Conservation (phyloP, 2,329 filamentous ascomycete genomes). For the Pseudovirgaria hyperparasitica region DNA sequence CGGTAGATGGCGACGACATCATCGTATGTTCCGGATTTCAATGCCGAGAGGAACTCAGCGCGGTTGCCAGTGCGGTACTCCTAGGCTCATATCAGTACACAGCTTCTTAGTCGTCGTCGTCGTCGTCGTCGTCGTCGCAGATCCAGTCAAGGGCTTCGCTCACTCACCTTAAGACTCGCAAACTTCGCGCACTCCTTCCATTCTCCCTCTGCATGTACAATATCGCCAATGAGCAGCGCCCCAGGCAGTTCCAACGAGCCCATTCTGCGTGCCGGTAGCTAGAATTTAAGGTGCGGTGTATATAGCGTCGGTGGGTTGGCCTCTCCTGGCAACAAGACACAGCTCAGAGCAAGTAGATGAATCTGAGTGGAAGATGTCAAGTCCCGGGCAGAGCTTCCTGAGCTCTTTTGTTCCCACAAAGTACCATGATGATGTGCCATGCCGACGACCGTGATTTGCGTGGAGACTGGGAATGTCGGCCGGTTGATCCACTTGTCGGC, state of each 20-base stretch:
- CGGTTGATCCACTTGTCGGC: no score
- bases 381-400: no score
- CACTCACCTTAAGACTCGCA: slow-evolving; percentile 16
- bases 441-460: no score
- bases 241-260: slow-evolving; percentile 13
- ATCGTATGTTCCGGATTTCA: slow-evolving; percentile 41
- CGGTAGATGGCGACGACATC: slow-evolving; percentile 45
- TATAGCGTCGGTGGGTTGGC: no score
- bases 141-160: neutral
- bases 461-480: no score
- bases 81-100: no score
- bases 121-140: neutral
- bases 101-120: slow-evolving; percentile 1
- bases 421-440: no score
- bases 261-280: no score
- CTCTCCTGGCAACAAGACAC: no score
- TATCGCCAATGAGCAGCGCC: slow-evolving; percentile 33
- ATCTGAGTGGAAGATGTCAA: no score
- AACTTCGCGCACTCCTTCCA: slow-evolving; percentile 28
- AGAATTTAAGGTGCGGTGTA: neutral
- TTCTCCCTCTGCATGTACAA: slow-evolving; percentile 32
- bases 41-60: slow-evolving; percentile 42
- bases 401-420: no score
- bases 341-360: no score
- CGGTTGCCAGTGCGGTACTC: slow-evolving; percentile 42